phyloP scores from a whole-genome alignment of 2,329 filamentous ascomycete species.

The Xylaria sp. region DNA sequence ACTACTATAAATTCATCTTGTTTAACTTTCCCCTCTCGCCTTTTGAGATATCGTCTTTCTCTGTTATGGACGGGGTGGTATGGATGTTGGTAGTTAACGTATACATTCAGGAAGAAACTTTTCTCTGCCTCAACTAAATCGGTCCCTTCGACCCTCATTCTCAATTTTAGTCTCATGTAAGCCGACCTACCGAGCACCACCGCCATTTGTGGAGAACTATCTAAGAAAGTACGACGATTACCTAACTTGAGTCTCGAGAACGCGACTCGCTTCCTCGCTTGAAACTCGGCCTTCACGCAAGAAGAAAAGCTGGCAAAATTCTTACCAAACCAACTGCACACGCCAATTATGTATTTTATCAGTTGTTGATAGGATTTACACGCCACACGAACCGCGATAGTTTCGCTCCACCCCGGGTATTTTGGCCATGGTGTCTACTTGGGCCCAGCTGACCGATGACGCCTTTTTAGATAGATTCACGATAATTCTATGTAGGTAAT shows the following conservation, averaged over 20 bases:
- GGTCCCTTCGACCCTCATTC: background rate
- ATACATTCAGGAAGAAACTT: background rate
- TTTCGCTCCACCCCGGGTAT: background rate
- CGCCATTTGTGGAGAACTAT: constrained; percentile 21
- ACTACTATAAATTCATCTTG: background rate
- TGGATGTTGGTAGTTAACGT: background rate
- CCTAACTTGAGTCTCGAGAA: too few species aligned
- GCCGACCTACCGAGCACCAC: constrained; percentile 15
- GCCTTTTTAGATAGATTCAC: constrained; percentile 33
- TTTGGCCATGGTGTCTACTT: background rate
- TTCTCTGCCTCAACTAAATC: constrained; percentile 6
- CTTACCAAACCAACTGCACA: background rate
- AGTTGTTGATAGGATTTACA: background rate
- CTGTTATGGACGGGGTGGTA: background rate
- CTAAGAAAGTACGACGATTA: constrained; percentile 10
- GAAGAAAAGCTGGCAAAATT: background rate
- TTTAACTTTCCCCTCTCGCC: background rate
- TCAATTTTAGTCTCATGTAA: constrained; percentile 16
- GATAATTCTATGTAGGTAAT: constrained; percentile 25
- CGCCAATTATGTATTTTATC: background rate
- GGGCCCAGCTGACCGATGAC: constrained; percentile 27
- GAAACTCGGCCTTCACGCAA: constrained; percentile 11
- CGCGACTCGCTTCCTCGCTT: constrained; percentile 19
- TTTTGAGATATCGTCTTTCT: background rate
- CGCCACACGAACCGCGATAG: too few species aligned